Base-by-base conservation (phyloP, 1,139 yeast species). In the Pneumocystis wakefieldiae region DNA sequence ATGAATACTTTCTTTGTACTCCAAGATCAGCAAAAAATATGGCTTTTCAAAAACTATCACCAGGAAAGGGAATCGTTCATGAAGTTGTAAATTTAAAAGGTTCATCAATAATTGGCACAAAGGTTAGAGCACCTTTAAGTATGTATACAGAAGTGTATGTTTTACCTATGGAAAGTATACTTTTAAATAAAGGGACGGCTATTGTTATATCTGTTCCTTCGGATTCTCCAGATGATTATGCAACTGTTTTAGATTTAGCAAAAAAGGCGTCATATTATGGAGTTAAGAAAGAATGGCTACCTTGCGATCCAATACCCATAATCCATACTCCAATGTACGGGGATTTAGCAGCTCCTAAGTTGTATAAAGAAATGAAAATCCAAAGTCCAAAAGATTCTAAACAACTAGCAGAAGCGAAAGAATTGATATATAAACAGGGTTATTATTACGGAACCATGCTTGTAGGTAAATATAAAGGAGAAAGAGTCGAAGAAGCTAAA, bases 131-230 rank as follows among this genome's bases (percentile, higher is more conserved):
- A 42, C 98, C 98, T 66, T 78, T 87, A 69, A 83, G 97, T 17
- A 80, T 80, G 24, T 78, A 83, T 74, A 78, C 83, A 64, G 83
- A 87, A 70, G 79, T 92, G 69, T 82, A 94, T 72, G 86, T 94
- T 66, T 81, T 92, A 70, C 99, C 99, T 69, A 92, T 92, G 99
- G 97, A 92, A 76, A 89, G 97, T 48, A 92, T 94, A 65, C 80
- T 92, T 74, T 95, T 96, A 58, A 80, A 84, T 66, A 92, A 94
- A 79, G 98, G 98, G 81, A 94, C 98, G 62, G 98, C 97, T 78
- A 97, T 92, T 59, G 98, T 94, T 66, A 92, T 97, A 15, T 94
- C 97, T 79, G 98, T 91, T 68, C 98, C 98, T 68, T 86, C 96
- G 17, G 97, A 91, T 76, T 91, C 97, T 65, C 97, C 99, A 66